A percentile compares a stretch with the other conserved stretches of the same genome.
Conservation (phyloP, 2,329 filamentous ascomycete species). For the Aspergillus pseudonomiae region DNA sequence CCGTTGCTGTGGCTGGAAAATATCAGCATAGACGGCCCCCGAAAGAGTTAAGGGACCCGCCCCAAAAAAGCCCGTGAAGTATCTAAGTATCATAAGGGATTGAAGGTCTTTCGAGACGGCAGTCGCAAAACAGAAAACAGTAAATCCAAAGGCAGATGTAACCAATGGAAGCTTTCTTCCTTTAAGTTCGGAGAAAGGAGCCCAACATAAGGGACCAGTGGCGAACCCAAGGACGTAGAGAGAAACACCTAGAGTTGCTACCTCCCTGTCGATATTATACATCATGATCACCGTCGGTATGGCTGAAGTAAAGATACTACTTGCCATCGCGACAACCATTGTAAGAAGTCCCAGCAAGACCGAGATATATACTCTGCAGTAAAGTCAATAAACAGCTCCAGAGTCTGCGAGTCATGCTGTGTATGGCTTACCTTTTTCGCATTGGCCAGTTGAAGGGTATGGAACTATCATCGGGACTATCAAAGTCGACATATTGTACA, state of each 20-base stretch:
- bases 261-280: neutral
- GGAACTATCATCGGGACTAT: neutral
- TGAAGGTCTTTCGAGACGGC: constrained; percentile 42
- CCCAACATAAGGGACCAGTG: constrained; percentile 32
- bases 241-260: constrained; percentile 7
- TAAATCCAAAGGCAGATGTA: constrained; percentile 42
- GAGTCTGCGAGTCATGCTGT: too few relatives aligned
- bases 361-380: neutral
- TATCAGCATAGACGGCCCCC: constrained; percentile 38
- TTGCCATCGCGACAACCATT: neutral
- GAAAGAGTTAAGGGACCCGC: constrained; percentile 42
- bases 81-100: constrained; percentile 41
- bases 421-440: neutral
- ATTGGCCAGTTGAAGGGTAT: neutral
- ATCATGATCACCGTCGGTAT: neutral
- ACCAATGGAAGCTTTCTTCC: constrained; percentile 46
- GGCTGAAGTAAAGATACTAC: neutral
- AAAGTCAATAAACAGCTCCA: neutral
- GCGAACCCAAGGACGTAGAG: constrained; percentile 23
- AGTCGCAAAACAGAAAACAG: constrained; percentile 46
- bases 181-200: constrained; percentile 28
- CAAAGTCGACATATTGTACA: neutral
- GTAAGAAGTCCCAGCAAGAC: neutral
- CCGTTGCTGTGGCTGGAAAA: constrained; percentile 12
- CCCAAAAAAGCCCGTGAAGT: constrained; percentile 48